phyloP scores from a whole-genome alignment of 2,329 filamentous ascomycete species.

The Colletotrichum australisinense region DNA sequence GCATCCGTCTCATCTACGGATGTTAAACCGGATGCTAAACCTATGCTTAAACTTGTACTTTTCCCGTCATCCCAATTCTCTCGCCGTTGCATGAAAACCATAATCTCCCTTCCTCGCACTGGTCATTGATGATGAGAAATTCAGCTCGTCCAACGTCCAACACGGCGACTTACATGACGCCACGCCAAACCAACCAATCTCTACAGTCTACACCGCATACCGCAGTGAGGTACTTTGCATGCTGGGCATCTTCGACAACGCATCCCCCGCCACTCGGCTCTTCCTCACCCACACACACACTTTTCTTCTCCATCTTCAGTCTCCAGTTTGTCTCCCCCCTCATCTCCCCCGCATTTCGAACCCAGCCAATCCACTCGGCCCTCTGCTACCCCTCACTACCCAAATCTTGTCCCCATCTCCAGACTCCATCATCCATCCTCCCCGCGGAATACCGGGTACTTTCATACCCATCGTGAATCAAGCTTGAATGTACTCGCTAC shows the following conservation, averaged over 20 bases:
- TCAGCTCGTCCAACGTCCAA: not conserved
- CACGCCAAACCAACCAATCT: not conserved
- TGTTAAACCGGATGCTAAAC: not conserved
- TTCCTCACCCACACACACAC: not conserved
- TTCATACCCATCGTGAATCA: not conserved
- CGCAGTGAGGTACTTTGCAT: not conserved
- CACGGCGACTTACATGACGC: not conserved
- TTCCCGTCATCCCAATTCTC: not conserved
- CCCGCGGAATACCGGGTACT: no score
- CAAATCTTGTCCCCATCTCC: not conserved
- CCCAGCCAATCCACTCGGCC: not conserved
- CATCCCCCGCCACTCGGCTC: slow-evolving; percentile 13
- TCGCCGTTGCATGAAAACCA: not conserved
- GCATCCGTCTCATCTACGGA: slow-evolving; percentile 17
- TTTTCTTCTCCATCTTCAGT: not conserved
- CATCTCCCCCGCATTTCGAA: slow-evolving; percentile 26
- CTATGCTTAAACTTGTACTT: slow-evolving; percentile 10
- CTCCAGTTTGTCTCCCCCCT: not conserved
- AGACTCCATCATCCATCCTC: not conserved
- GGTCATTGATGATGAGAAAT: not conserved
- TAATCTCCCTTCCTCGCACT: not conserved
- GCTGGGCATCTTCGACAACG: not conserved
- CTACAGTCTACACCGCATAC: no score
- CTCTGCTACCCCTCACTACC: slow-evolving; percentile 18
- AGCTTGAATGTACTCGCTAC: not conserved